Conservation (phyloP, 2,329 filamentous ascomycete genomes). For the Penicillium sp. region DNA sequence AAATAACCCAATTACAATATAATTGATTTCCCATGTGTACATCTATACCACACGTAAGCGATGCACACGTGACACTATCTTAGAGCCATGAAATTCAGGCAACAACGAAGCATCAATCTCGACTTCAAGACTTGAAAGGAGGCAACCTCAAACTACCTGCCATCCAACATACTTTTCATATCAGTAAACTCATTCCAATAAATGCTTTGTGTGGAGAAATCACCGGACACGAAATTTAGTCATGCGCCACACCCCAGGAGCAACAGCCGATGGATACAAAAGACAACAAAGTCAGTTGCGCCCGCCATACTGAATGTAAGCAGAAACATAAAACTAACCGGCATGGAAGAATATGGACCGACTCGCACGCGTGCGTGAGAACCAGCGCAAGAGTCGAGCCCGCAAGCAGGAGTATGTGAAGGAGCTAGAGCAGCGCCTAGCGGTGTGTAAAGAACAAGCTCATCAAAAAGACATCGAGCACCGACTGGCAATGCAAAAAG, state of each 20-base stretch:
- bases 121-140: not conserved
- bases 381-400: conserved; percentile 41
- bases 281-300: conserved; percentile 14
- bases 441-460: conserved; percentile 27
- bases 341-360: conserved; percentile 26
- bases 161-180: not conserved
- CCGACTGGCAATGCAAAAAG: conserved; percentile 33
- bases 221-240: not conserved
- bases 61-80: not conserved
- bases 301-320: not conserved
- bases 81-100: not conserved
- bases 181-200: not conserved
- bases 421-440: conserved; percentile 38
- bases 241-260: not conserved
- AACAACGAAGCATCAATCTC: not conserved
- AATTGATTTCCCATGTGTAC: no score
- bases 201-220: not conserved
- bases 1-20: no score
- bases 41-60: not conserved
- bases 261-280: conserved; percentile 1
- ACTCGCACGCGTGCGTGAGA: conserved; percentile 44
- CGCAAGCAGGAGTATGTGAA: conserved; percentile 37
- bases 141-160: not conserved
- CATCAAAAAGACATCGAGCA: conserved; percentile 36
- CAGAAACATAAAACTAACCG: conserved; percentile 3